Evolutionary conservation across 2,329 filamentous ascomycete species (phyloP).

Genomic region (Phoma sp.): DNA sequence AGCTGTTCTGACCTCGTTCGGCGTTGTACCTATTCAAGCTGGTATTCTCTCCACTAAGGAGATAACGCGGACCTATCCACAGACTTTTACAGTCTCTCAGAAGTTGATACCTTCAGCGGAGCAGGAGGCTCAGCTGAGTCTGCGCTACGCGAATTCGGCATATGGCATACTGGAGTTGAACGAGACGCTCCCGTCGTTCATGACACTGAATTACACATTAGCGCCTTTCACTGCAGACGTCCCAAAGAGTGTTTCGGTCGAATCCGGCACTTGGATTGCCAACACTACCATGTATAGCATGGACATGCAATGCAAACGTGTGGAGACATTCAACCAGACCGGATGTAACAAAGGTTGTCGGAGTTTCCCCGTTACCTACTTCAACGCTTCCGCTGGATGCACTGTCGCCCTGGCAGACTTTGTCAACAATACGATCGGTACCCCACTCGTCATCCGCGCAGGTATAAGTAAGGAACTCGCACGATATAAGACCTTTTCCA

Average conservation of each 20-base stretch:
- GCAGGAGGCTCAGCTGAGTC: conserved; percentile 43
- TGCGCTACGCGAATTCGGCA: conserved; percentile 52
- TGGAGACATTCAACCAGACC: too few species aligned
- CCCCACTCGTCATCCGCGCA: too few species aligned
- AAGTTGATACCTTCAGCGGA: conserved; percentile 31
- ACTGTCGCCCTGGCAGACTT: too few species aligned
- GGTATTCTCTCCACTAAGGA: conserved; percentile 55
- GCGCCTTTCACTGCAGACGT: conserved; percentile 48
- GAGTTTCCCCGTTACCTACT: background rate
- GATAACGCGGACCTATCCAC: conserved; percentile 21
- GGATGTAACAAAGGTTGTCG: background rate
- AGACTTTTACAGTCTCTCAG: conserved; percentile 22
- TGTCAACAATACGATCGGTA: too few species aligned
- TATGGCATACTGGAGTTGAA: conserved; percentile 58
- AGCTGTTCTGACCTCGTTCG: conserved; percentile 61
- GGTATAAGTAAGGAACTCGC: too few species aligned
- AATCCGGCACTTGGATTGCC: conserved; percentile 23
- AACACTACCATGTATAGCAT: conserved; percentile 38
- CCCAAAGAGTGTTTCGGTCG: too few species aligned
- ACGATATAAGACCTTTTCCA: too few species aligned
- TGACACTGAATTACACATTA: conserved; percentile 50
- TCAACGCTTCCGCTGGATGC: too few species aligned
- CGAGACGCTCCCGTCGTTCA: conserved; percentile 56
- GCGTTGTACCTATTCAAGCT: conserved; percentile 62
- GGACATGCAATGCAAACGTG: conserved; percentile 39